Evolutionary conservation across 2,329 filamentous ascomycete species (phyloP).

Genomic region (Sphaceloma murrayae): DNA sequence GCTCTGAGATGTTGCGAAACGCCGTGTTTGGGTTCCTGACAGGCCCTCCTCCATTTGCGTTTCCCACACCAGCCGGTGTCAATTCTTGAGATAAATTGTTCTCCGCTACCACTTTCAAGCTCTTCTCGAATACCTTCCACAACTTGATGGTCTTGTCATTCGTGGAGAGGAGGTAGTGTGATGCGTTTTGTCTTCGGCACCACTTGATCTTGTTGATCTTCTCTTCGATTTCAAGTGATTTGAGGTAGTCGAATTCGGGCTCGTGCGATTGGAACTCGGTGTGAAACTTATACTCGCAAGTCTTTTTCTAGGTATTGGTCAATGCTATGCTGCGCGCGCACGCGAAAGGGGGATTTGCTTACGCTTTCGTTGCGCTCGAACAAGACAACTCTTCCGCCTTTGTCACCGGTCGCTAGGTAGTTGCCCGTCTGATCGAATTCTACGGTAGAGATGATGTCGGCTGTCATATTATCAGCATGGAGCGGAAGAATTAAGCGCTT

Average conservation of each 20-base stretch:
- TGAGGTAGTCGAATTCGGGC: conserved; percentile 98
- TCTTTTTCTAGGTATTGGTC: conserved; percentile 71
- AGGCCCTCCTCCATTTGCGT: conserved; percentile 64
- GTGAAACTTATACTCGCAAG: conserved; percentile 99
- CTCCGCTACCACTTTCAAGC: conserved; percentile 94
- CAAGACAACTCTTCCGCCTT: conserved; percentile 73
- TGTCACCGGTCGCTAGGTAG: conserved; percentile 83
- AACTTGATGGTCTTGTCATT: conserved; percentile 99
- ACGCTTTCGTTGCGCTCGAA: conserved; percentile 96
- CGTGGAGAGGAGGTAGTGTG: conserved; percentile 93
- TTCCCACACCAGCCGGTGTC: conserved; percentile 58
- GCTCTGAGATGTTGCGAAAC: conserved; percentile 70
- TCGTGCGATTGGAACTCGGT: conserved; percentile 99
- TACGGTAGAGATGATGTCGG: conserved; percentile 85
- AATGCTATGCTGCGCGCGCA: conserved; percentile 5
- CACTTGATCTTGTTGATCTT: conserved; percentile 99
- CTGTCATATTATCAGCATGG: conserved; percentile 34
- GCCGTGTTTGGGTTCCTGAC: conserved; percentile 62
- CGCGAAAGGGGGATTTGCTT: conserved; percentile 31
- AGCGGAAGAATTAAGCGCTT: neutral
- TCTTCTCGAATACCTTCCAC: conserved; percentile 99
- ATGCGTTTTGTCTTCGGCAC: conserved; percentile 96
- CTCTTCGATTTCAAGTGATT: conserved; percentile 98
- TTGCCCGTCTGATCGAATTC: conserved; percentile 87
- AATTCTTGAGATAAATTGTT: conserved; percentile 96